Evolutionary conservation across 768 basidiomycete species (phyloP), one percentile per base, ranked within the genome.

Genomic region (Heimioporus sp.): DNA sequence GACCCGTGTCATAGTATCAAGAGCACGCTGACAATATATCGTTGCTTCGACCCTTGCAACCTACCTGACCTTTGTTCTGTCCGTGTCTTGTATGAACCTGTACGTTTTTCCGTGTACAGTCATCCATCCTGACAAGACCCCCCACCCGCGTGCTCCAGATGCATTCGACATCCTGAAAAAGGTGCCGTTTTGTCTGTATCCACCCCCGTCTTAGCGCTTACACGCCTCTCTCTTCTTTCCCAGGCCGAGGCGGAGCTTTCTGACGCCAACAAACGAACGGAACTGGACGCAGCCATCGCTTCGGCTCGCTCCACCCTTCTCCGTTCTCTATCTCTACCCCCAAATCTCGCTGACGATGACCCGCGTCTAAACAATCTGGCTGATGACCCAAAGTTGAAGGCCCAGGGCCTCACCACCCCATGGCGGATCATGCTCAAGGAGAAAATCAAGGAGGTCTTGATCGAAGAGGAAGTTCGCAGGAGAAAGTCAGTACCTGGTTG

Each of bases 51-150:
- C 51, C 42, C 13, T 38, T 9, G 40, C 19, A 36, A 53, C 51
- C n/a, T 40, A 1, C 11, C 35, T 12, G 13, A 13, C 24, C 28
- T 35, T 35, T 31, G 24, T 32, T n/a, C 24, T 11, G 17, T 42
- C 51, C 46, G 24, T 49, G 4, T 40, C 36, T 37, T 31, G 45
- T 41, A 40, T 39, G 32, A 57, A 59, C 47, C 44, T 48, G 77
- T 77, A 78, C 76, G 75, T 79, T 74, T 55, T 69, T 49, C 66
- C 54, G 69, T 60, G 61, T 56, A 55, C 67, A 93, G 91, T 97
- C 71, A 98, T 99, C 64, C 97, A 99, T 78, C 97, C 97, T 55
- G 97, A 99, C 77, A 99, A 98, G 79, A 88, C 89, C 62, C 76
- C 90, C 66, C 92, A 97, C 72, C 77, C 81, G 28, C 82, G 85